phyloP scores from a whole-genome alignment of 2,329 filamentous ascomycete genomes.

The Verticillium nonalfalfae region DNA sequence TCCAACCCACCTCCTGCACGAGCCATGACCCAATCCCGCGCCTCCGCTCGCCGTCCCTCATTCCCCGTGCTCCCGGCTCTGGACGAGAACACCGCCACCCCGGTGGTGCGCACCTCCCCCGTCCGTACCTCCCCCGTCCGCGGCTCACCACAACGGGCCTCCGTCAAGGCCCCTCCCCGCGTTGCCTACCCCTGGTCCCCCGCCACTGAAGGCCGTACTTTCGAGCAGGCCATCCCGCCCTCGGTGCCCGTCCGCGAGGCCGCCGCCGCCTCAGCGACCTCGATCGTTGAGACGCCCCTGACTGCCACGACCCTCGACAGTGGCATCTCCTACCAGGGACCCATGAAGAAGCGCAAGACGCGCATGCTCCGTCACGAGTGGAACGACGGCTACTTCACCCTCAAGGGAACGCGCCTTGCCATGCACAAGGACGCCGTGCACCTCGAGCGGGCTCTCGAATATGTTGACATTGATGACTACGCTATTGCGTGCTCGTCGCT shows the following conservation, averaged over 20 bases:
- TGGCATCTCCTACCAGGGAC: slow-evolving; percentile 68
- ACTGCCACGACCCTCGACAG: slow-evolving; percentile 22
- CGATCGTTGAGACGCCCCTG: slow-evolving; percentile 14
- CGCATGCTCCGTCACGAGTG: slow-evolving; percentile 87
- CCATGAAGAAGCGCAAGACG: slow-evolving; percentile 91
- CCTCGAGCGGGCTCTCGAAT: slow-evolving; percentile 59
- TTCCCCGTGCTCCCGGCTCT: slow-evolving; percentile 64
- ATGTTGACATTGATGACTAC: slow-evolving; percentile 84
- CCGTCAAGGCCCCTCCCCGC: slow-evolving; percentile 45
- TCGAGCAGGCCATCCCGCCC: slow-evolving; percentile 37
- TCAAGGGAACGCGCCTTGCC: slow-evolving; percentile 67
- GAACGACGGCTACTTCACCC: slow-evolving; percentile 86
- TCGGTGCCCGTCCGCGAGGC: slow-evolving; percentile 13
- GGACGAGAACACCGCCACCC: slow-evolving; percentile 53
- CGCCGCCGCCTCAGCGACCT: slow-evolving; percentile 11
- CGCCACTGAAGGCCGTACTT: slow-evolving; percentile 25
- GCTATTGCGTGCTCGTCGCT: slow-evolving; percentile 77
- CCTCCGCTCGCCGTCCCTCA: slow-evolving; percentile 58
- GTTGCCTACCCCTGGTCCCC: slow-evolving; percentile 49
- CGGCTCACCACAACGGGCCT: not conserved
- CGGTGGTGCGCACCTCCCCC: slow-evolving; percentile 25
- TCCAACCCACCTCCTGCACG: slow-evolving; percentile 28
- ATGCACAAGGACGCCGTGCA: slow-evolving; percentile 62
- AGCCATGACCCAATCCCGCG: slow-evolving; percentile 41
- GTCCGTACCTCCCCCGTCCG: slow-evolving; percentile 4